These are phyloP conservation scores for sweet orange (Citrus sinensis) DNA, from an alignment of 345 rosid genomes.

Conservation along the genomic window DNA sequence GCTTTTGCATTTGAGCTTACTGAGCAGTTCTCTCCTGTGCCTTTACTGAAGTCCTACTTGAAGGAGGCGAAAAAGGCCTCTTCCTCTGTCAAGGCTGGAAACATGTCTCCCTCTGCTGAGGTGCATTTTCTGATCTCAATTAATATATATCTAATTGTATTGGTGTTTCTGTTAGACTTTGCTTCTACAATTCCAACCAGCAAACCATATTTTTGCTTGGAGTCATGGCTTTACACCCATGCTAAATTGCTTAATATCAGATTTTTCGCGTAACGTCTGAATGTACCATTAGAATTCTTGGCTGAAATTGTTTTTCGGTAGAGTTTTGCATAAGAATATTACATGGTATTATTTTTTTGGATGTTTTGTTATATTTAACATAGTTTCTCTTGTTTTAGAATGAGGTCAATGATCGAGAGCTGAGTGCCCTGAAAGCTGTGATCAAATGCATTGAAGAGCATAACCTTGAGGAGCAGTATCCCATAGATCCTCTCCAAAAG, in stretches of 20 bases:
- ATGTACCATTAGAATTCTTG: neutral
- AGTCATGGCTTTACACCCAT: neutral
- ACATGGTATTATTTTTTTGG: neutral
- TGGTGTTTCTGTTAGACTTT: neutral
- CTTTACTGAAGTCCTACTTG: constrained; percentile 76
- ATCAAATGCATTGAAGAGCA: constrained; percentile 97
- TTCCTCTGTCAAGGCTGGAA: constrained; percentile 62
- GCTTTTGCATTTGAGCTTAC: constrained; percentile 95
- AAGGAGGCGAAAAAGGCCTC: constrained; percentile 71
- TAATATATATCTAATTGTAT: neutral
- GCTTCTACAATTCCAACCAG: neutral
- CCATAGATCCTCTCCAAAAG: constrained; percentile 63
- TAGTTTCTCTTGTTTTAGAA: constrained; percentile 37
- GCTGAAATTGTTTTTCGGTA: neutral
- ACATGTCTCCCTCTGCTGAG: constrained; percentile 58
- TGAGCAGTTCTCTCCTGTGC: constrained; percentile 75
- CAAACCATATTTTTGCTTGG: too few relatives aligned
- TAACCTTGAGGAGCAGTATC: constrained; percentile 81
- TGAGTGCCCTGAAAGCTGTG: constrained; percentile 72
- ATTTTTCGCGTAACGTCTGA: neutral
- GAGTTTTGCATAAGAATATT: neutral
- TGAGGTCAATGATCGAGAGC: constrained; percentile 85
- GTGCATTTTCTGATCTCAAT: constrained; percentile 29
- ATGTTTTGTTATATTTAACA: constrained; percentile 1
- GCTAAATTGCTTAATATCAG: neutral